phyloP scores from a whole-genome alignment of 345 rosid genomes.

The Lumnitzera racemosa region DNA sequence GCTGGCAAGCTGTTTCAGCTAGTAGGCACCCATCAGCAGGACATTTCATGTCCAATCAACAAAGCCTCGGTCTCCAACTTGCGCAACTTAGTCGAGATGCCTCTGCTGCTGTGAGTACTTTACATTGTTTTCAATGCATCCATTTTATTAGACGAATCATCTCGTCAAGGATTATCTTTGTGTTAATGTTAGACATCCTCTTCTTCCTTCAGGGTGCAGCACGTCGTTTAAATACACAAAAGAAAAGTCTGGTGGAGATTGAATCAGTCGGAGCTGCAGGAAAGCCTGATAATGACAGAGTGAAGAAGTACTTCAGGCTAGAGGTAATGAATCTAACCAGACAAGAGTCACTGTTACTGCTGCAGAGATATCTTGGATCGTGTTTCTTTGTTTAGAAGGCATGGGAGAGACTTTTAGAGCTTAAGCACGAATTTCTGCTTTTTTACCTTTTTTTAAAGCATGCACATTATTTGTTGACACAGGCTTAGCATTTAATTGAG shows the following conservation, averaged over 20 bases:
- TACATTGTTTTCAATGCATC: background rate
- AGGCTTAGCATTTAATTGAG: too few relatives aligned
- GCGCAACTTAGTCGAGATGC: conserved; percentile 99
- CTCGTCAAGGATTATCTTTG: background rate
- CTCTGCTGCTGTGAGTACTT: conserved; percentile 87
- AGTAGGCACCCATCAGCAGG: conserved; percentile 72
- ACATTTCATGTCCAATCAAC: conserved; percentile 91
- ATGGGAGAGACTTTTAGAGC: too few relatives aligned
- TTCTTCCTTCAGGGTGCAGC: conserved; percentile 40
- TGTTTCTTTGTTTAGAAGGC: too few relatives aligned
- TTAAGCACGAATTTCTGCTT: too few relatives aligned
- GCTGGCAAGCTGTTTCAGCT: conserved; percentile 89
- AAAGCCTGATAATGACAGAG: conserved; percentile 22
- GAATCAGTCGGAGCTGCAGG: conserved; percentile 36
- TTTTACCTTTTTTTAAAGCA: too few relatives aligned
- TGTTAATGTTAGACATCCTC: background rate
- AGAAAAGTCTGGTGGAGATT: conserved; percentile 33
- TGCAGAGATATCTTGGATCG: background rate
- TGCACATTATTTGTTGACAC: too few relatives aligned
- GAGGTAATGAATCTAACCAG: conserved; percentile 19
- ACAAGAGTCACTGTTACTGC: background rate
- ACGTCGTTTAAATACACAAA: conserved; percentile 40
- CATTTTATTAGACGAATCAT: background rate
- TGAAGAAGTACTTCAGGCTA: conserved; percentile 32
- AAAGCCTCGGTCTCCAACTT: conserved; percentile 87